Conservation (phyloP, 495 filamentous ascomycete genomes). For the Xylaria cubensis region DNA sequence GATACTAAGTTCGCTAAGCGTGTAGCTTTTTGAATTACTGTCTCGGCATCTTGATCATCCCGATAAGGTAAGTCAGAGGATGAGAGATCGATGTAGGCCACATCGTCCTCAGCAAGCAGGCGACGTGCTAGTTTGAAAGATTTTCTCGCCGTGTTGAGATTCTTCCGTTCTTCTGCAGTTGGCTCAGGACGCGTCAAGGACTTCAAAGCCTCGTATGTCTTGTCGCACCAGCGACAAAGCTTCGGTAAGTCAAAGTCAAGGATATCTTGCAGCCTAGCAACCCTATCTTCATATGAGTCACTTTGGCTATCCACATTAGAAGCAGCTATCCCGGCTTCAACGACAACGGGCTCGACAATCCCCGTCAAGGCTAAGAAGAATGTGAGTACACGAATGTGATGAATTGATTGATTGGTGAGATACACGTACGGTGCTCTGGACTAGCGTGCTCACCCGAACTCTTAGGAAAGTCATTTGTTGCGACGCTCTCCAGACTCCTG, state of each 20-base stretch:
- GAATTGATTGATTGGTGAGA: slow-evolving; percentile 17
- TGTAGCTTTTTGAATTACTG: slow-evolving; percentile 26
- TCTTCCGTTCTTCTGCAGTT: slow-evolving; percentile 22
- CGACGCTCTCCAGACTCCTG: slow-evolving; percentile 33
- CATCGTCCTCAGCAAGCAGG: slow-evolving; percentile 23
- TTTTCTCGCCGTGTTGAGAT: slow-evolving; percentile 26
- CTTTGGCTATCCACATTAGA: background rate
- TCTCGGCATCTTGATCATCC: slow-evolving; percentile 17
- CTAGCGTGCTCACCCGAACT: slow-evolving; percentile 17
- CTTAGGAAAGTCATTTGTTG: slow-evolving; percentile 31
- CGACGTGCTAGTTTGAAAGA: slow-evolving; percentile 30
- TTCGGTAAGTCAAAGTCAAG: slow-evolving; percentile 43
- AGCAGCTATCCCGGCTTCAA: slow-evolving; percentile 3
- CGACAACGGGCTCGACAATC: background rate
- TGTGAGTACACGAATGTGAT: slow-evolving; percentile 7
- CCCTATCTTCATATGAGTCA: slow-evolving; percentile 22
- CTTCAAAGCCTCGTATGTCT: slow-evolving; percentile 29
- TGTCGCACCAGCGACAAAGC: slow-evolving; percentile 35
- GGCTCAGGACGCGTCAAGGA: slow-evolving; percentile 20
- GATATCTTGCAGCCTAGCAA: slow-evolving; percentile 35
- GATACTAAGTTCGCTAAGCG: slow-evolving; percentile 37
- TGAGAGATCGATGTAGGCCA: slow-evolving; percentile 30
- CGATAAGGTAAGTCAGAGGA: slow-evolving; percentile 27
- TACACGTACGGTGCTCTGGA: slow-evolving; percentile 25
- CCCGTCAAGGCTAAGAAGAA: slow-evolving; percentile 15